These are phyloP conservation scores for Linnemannia zychae DNA, from an alignment of 192 early-diverging fungal genomes.

Conservation along the genomic window DNA sequence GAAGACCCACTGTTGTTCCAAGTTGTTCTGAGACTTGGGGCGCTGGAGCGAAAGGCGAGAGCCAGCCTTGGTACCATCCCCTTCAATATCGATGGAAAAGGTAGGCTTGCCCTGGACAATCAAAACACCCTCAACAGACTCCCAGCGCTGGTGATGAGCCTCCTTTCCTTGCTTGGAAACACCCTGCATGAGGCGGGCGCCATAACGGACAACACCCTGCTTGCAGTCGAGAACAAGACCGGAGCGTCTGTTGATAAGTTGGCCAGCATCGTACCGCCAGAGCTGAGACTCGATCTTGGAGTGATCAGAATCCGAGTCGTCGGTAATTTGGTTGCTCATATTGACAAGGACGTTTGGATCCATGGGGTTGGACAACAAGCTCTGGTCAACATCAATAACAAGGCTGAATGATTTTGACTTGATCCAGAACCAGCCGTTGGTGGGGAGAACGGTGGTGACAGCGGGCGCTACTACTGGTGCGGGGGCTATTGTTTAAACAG, in stretches of 20 bases:
- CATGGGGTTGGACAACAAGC: constrained; percentile 23
- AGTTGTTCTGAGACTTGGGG: constrained; percentile 54
- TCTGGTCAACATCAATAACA: constrained; percentile 47
- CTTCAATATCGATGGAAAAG: constrained; percentile 50
- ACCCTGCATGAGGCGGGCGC: constrained; percentile 45
- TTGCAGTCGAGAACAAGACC: constrained; percentile 50
- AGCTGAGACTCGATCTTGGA: constrained; percentile 46
- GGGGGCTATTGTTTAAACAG: not conserved
- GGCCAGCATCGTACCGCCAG: constrained; percentile 50
- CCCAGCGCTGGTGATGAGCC: constrained; percentile 53
- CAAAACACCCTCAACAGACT: constrained; percentile 35
- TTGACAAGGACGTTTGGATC: constrained; percentile 42
- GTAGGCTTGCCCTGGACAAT: constrained; percentile 49
- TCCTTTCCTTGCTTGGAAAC: constrained; percentile 49
- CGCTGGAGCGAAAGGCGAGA: constrained; percentile 51
- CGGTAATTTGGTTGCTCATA: constrained; percentile 28
- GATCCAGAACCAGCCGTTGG: constrained; percentile 56
- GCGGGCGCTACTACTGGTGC: not conserved
- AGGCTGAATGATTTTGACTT: constrained; percentile 38
- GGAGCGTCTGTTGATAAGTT: constrained; percentile 54
- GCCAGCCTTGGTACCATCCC: constrained; percentile 42
- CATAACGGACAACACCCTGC: constrained; percentile 49
- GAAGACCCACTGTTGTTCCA: constrained; percentile 50
- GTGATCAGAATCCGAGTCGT: constrained; percentile 12
- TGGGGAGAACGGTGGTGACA: constrained; percentile 23